Conservation (phyloP, 2,329 filamentous ascomycete genomes). For the Fusarium sp. region DNA sequence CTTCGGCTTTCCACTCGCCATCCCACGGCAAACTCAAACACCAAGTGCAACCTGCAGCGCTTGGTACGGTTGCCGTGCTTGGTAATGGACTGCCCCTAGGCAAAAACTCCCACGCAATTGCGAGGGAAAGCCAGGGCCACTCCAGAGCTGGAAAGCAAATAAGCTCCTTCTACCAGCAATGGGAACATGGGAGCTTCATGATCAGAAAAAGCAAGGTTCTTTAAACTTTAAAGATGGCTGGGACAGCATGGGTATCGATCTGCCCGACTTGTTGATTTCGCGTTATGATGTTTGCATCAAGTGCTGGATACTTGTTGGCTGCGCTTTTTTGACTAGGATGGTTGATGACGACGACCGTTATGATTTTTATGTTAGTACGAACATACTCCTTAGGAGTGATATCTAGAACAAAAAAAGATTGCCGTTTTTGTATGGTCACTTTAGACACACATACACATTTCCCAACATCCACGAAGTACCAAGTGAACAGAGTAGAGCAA, state of each 20-base stretch:
- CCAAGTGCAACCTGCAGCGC: constrained; percentile 36
- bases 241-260: neutral
- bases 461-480: constrained; percentile 15
- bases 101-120: constrained; percentile 22
- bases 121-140: constrained; percentile 30
- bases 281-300: constrained; percentile 1
- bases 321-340: constrained; percentile 6
- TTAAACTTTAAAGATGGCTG: neutral
- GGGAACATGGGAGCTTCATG: constrained; percentile 35
- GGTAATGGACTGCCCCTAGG: constrained; percentile 29
- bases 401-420: constrained; percentile 11
- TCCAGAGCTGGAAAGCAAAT: constrained; percentile 37
- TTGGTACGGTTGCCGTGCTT: constrained; percentile 42
- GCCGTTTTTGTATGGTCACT: constrained; percentile 8
- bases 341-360: constrained; percentile 11
- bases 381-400: constrained; percentile 1
- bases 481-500: constrained; percentile 37
- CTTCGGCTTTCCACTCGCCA: constrained; percentile 27
- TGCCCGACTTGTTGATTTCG: constrained; percentile 16
- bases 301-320: neutral
- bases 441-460: constrained; percentile 23
- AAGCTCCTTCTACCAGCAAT: constrained; percentile 40
- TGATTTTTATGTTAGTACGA: constrained; percentile 10
- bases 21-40: constrained; percentile 40
- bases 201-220: constrained; percentile 27